These are phyloP conservation scores for Cyclotella sp. DNA, from an alignment of 108 stramenopile genomes.

Conservation along the genomic window DNA sequence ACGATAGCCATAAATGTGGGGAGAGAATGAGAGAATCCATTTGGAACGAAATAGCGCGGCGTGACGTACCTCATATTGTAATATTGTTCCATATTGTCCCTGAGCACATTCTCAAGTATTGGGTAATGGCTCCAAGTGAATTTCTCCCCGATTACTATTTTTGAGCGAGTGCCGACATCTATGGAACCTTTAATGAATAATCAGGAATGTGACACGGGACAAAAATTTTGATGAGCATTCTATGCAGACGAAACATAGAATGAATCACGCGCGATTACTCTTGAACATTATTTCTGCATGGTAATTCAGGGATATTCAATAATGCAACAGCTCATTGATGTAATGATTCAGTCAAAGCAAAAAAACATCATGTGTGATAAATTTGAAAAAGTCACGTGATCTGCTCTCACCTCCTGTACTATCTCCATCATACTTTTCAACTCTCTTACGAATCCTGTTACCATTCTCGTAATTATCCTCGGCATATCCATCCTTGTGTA, in stretches of 20 bases:
- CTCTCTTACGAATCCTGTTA: neutral
- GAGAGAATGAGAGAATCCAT: neutral
- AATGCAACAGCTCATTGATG: too few relatives aligned
- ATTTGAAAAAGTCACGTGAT: too few relatives aligned
- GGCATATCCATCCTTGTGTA: neutral
- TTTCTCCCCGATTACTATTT: constrained; percentile 63
- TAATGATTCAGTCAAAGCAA: too few relatives aligned
- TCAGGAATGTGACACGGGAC: neutral
- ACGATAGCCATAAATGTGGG: neutral
- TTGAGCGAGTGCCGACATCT: neutral
- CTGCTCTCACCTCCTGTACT: too few relatives aligned
- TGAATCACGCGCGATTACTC: neutral
- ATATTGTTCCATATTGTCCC: constrained; percentile 76
- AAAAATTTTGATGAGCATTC: neutral
- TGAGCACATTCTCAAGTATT: constrained; percentile 67
- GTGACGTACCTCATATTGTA: constrained; percentile 59
- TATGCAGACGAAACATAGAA: too few relatives aligned
- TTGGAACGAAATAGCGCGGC: neutral
- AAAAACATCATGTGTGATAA: too few relatives aligned
- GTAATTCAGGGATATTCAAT: too few relatives aligned
- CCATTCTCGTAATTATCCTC: neutral
- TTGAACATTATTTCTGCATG: neutral
- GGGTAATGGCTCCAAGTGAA: constrained; percentile 87
- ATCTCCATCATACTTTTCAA: too few relatives aligned
- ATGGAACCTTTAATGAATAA: neutral